phyloP scores from a whole-genome alignment of 805 yeast species.

The Kuraishia hungarica region DNA sequence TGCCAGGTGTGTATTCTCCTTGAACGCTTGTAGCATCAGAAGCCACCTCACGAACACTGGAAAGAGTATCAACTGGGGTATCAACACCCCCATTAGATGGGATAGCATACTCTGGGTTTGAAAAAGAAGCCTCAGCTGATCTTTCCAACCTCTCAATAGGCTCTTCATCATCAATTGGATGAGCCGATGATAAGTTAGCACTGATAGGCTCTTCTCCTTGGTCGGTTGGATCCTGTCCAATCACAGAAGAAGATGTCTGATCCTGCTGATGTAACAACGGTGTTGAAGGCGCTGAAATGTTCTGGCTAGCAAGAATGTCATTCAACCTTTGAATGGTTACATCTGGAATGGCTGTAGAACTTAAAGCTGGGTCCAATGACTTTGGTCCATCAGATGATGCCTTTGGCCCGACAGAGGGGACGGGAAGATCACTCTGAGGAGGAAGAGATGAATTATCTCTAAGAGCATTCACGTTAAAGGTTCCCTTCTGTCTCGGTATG shows the following conservation, averaged over 20 bases:
- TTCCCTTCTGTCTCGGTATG: neutral
- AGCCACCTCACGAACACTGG: no score
- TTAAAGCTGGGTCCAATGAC: neutral
- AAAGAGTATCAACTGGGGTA: no score
- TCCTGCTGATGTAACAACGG: neutral
- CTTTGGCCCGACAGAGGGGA: neutral
- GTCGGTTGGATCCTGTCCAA: neutral
- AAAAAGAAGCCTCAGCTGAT: no score
- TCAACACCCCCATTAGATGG: no score
- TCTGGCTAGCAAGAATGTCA: neutral
- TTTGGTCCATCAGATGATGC: neutral
- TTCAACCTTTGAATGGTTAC: neutral
- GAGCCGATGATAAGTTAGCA: neutral
- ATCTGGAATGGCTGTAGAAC: neutral
- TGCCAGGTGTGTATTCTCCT: no score
- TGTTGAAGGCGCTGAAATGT: neutral
- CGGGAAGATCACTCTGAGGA: neutral
- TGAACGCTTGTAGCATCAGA: no score
- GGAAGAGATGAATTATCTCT: neutral
- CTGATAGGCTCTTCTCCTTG: neutral
- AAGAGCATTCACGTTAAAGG: neutral
- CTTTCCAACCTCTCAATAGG: neutral
- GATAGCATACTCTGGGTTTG: no score
- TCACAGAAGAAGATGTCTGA: no score
- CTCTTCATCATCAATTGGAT: neutral